These are phyloP conservation scores for Hordeum marinum DNA, from an alignment of 176 grass and related monocot genomes.

Conservation along the genomic window DNA sequence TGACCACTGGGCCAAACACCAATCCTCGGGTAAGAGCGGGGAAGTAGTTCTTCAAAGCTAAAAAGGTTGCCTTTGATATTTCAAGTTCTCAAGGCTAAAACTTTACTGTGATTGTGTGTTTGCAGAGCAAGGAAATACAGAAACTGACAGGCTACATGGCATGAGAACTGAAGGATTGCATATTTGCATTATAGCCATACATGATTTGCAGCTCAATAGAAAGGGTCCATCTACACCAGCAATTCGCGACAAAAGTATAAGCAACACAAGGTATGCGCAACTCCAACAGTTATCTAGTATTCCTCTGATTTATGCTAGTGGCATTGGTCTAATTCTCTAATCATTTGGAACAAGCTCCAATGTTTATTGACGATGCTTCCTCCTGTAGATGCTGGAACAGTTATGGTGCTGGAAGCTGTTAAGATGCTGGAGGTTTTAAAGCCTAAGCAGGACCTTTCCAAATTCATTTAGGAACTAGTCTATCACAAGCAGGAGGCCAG, in stretches of 20 bases:
- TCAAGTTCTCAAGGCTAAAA: not conserved
- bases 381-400: slow-evolving; percentile 1
- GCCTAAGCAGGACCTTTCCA: not conserved
- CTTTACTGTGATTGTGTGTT: slow-evolving; percentile 7
- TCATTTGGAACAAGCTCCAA: slow-evolving; percentile 65
- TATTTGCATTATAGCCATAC: slow-evolving; percentile 27
- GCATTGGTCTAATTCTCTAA: slow-evolving; percentile 18
- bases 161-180: slow-evolving; percentile 67
- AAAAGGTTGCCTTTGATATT: not conserved
- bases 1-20: slow-evolving; percentile 41
- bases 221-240: slow-evolving; percentile 36
- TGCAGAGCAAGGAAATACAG: slow-evolving; percentile 52
- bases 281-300: not conserved
- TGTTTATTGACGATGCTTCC: slow-evolving; percentile 51
- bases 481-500: not conserved
- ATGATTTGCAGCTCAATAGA: slow-evolving; percentile 66
- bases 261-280: slow-evolving; percentile 59
- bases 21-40: slow-evolving; percentile 70
- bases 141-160: slow-evolving; percentile 54
- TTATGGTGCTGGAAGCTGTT: slow-evolving; percentile 16
- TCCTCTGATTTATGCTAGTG: not conserved
- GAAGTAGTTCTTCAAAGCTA: not conserved
- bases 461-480: slow-evolving; percentile 24
- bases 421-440: not conserved
- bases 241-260: slow-evolving; percentile 78